Evolutionary conservation across 164 flowering plant species (phyloP).

Genomic region (Platanus orientalis): DNA sequence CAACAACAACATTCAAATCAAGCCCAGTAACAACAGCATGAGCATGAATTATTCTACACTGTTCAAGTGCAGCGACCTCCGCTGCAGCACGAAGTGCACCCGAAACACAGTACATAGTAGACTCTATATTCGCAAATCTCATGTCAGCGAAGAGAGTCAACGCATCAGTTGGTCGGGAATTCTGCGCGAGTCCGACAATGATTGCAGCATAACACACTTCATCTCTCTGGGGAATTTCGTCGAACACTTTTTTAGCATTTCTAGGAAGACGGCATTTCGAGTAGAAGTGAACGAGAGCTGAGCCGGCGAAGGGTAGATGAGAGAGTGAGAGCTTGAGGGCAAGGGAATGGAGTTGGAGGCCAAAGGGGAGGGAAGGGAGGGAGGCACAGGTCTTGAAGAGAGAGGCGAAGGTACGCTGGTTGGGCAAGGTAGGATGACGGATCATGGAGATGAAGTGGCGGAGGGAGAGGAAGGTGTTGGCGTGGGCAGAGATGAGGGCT

Average conservation of each 20-base stretch:
- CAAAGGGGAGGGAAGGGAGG: slow-evolving; percentile 31
- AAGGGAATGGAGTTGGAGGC: slow-evolving; percentile 47
- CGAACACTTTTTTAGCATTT: slow-evolving; percentile 48
- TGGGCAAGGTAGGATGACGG: slow-evolving; percentile 60
- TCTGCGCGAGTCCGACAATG: slow-evolving; percentile 58
- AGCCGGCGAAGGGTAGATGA: slow-evolving; percentile 38
- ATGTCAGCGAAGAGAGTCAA: slow-evolving; percentile 41
- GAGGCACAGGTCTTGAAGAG: slow-evolving; percentile 61
- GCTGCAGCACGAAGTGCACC: slow-evolving; percentile 52
- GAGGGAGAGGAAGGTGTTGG: slow-evolving; percentile 34
- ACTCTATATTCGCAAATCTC: slow-evolving; percentile 28
- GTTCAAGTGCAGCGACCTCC: slow-evolving; percentile 51
- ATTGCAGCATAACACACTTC: slow-evolving; percentile 50
- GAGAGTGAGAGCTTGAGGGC: slow-evolving; percentile 43
- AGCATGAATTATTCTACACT: slow-evolving; percentile 52
- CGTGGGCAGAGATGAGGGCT: slow-evolving; percentile 49
- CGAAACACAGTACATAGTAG: slow-evolving; percentile 49
- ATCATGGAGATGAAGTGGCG: slow-evolving; percentile 65
- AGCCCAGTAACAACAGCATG: slow-evolving; percentile 54
- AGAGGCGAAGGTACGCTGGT: slow-evolving; percentile 55
- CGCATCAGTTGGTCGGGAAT: slow-evolving; percentile 35
- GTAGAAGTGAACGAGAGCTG: slow-evolving; percentile 46
- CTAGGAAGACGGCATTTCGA: slow-evolving; percentile 26
- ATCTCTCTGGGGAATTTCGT: slow-evolving; percentile 49
- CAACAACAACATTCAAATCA: slow-evolving; percentile 40